Percentiles rank a stretch among this genome's conserved stretches.
phyloP scores from a whole-genome alignment of 2,329 filamentous ascomycete genomes.

The Diaporthe longicolla region DNA sequence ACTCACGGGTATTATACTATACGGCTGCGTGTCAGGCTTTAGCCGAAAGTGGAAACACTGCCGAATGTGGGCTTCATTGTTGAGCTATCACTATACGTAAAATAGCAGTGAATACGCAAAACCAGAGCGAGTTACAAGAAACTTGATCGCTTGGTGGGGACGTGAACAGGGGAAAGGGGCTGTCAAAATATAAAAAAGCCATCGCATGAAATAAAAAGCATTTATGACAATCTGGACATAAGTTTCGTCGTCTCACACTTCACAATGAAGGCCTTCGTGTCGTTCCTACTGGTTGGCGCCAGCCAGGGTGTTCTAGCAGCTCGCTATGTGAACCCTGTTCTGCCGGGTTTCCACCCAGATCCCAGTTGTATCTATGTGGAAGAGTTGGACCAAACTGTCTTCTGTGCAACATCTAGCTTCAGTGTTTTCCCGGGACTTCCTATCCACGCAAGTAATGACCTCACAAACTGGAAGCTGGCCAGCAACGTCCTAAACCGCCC shows the following conservation, averaged over 20 bases:
- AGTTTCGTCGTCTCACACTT: background rate
- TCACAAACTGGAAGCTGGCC: conserved; percentile 62
- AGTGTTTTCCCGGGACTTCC: conserved; percentile 67
- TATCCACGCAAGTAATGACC: conserved; percentile 66
- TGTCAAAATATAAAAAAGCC: background rate
- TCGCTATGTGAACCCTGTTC: conserved; percentile 57
- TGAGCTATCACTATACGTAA: background rate
- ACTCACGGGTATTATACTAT: too few relatives aligned
- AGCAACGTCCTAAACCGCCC: conserved; percentile 58
- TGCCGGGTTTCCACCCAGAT: conserved; percentile 66
- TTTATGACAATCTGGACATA: too few relatives aligned
- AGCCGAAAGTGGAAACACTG: background rate
- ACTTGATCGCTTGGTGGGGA: background rate
- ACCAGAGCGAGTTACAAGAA: background rate
- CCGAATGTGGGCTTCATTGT: background rate
- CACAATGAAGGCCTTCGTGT: background rate
- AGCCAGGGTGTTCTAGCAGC: background rate
- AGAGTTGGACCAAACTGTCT: conserved; percentile 60
- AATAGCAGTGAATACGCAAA: conserved; percentile 1
- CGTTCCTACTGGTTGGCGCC: background rate
- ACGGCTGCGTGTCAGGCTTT: too few relatives aligned
- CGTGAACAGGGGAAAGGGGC: background rate
- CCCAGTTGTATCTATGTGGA: conserved; percentile 60
- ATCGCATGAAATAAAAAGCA: background rate
- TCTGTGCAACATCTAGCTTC: conserved; percentile 67